Evolutionary conservation across 371 early-diverging fungal species (phyloP).

Genomic region (Mucor circinelloides): DNA sequence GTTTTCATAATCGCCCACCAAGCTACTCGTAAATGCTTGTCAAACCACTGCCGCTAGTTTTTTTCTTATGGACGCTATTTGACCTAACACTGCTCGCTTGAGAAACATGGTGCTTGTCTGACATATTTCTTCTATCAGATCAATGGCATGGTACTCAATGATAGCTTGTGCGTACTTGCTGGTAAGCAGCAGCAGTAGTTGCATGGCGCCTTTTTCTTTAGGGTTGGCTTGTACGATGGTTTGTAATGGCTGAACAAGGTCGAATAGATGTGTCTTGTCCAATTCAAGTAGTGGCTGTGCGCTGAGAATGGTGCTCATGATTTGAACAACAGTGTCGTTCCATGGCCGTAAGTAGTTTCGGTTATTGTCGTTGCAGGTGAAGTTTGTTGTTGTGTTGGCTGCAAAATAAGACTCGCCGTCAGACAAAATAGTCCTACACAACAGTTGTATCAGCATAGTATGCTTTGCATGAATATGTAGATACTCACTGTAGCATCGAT

Average conservation of each 20-base stretch:
- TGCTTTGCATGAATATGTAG: neutral
- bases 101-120: constrained; percentile 21
- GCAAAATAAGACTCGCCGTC: constrained; percentile 23
- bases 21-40: neutral
- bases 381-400: neutral
- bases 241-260: constrained; percentile 11
- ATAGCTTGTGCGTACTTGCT: constrained; percentile 22
- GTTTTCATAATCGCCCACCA: too few relatives aligned
- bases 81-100: constrained; percentile 20
- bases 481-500: constrained; percentile 11
- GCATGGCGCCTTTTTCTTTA: constrained; percentile 28
- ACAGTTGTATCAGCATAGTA: neutral
- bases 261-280: neutral
- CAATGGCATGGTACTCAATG: constrained; percentile 7
- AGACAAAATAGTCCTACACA: constrained; percentile 8
- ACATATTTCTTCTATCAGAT: constrained; percentile 1
- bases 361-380: neutral
- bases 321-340: constrained; percentile 9
- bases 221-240: constrained; percentile 10
- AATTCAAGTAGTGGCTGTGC: constrained; percentile 11
- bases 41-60: neutral
- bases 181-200: constrained; percentile 13
- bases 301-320: constrained; percentile 8
- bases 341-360: constrained; percentile 16
- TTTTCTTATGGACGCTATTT: constrained; percentile 12